These are phyloP conservation scores for Phytophthora colocasiae DNA, from an alignment of 352 stramenopile species.

Conservation along the genomic window DNA sequence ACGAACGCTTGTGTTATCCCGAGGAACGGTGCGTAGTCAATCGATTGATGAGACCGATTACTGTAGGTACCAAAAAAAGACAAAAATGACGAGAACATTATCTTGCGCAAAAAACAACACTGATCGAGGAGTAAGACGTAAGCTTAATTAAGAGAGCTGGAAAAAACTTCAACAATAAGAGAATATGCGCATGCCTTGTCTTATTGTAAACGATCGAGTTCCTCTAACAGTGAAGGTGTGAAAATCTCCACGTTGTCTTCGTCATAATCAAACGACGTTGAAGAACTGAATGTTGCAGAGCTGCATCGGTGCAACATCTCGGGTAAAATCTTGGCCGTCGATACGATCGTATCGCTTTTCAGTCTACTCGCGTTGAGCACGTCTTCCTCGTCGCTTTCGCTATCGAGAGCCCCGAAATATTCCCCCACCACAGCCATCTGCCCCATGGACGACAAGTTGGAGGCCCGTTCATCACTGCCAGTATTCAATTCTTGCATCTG, in stretches of 20 bases:
- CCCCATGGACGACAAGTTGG: constrained; percentile 21
- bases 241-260: constrained; percentile 6
- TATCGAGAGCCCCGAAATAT: not conserved
- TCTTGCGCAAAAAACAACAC: too few relatives aligned
- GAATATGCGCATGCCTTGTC: not conserved
- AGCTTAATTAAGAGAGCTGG: too few relatives aligned
- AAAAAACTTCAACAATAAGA: too few relatives aligned
- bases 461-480: constrained; percentile 3
- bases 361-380: constrained; percentile 10
- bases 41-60: not conserved
- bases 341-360: not conserved
- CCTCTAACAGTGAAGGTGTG: constrained; percentile 19
- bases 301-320: constrained; percentile 17
- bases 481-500: constrained; percentile 20
- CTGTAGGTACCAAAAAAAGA: too few relatives aligned
- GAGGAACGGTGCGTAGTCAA: too few relatives aligned
- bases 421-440: constrained; percentile 11
- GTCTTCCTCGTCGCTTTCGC: constrained; percentile 9
- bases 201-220: constrained; percentile 16
- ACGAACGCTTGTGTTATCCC: too few relatives aligned
- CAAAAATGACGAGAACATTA: too few relatives aligned
- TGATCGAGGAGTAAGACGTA: too few relatives aligned
- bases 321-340: not conserved
- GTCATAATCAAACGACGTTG: constrained; percentile 10
- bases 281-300: constrained; percentile 12